Evolutionary conservation across 352 stramenopile genomes (phyloP).

Genomic region (Peronosclerospora sorghi): DNA sequence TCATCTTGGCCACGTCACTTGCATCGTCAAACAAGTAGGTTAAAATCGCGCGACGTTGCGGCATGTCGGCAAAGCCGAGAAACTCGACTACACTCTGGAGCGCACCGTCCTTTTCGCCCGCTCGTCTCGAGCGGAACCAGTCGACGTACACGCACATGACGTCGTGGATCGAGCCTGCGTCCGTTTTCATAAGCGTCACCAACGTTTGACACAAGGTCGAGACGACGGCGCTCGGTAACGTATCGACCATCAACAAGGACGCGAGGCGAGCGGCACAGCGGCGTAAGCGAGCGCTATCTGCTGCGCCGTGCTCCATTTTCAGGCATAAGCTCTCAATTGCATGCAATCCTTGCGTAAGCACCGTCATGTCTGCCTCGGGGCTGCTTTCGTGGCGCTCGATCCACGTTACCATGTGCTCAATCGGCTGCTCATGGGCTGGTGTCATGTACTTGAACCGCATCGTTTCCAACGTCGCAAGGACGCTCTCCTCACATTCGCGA

Average conservation of each 20-base stretch:
- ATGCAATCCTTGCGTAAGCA: conserved; percentile 22
- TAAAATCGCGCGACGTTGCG: conserved; percentile 43
- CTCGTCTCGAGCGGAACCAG: conserved; percentile 32
- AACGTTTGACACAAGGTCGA: conserved; percentile 55
- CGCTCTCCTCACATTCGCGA: conserved; percentile 18
- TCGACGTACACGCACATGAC: conserved; percentile 38
- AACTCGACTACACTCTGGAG: conserved; percentile 57
- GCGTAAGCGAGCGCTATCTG: conserved; percentile 26
- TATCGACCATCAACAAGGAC: conserved; percentile 26
- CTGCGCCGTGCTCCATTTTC: conserved; percentile 30
- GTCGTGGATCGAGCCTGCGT: conserved; percentile 24
- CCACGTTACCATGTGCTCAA: conserved; percentile 35
- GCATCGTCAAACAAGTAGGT: conserved; percentile 59
- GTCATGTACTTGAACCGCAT: conserved; percentile 25
- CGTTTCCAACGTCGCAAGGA: conserved; percentile 18
- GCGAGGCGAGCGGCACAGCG: conserved; percentile 30
- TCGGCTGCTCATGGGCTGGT: conserved; percentile 32
- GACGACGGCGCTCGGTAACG: conserved; percentile 49
- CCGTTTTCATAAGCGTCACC: conserved; percentile 43
- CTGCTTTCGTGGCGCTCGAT: conserved; percentile 14
- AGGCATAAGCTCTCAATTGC: conserved; percentile 34
- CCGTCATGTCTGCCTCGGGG: conserved; percentile 8
- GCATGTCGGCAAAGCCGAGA: conserved; percentile 36
- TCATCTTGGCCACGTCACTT: conserved; percentile 68
- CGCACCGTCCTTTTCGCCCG: conserved; percentile 50